Base-by-base conservation (phyloP, 768 basidiomycete genomes). In the Auriculariales sp. region DNA sequence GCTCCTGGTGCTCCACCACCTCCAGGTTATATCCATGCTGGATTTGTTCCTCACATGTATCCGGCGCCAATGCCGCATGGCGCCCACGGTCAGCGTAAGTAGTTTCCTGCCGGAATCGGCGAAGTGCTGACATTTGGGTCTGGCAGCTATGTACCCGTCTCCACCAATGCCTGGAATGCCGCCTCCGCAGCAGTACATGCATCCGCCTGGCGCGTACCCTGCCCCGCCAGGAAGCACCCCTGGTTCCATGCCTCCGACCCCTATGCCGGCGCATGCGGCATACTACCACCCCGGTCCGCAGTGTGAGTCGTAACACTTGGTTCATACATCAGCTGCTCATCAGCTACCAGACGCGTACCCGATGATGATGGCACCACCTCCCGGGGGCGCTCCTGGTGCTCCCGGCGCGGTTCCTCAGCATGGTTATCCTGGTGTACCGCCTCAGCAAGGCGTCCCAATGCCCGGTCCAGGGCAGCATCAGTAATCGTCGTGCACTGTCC, bases 231-330 rank as follows among this genome's bases (percentile, higher is more conserved):
- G 83, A 42, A 84, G 75, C 32, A 85, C 81, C 15, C 77, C 87
- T 53, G 87, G 83, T 24, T 88, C 87, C 14, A 87, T 90, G 83
- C 88, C 88, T n/a, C 85, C 88, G 7, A 89, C 87, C 7, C 88
- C 89, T 2, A 86, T 90, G 54, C 88, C 85, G 12, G 72, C 82
- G 34, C 87, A 89, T 60, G 82, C 89, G 63, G 89, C 88, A 42
- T 53, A 52, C 64, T 90, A 90, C 61, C 84, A 88, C 59, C 88
- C 88, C 60, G 89, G 86, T 61, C 88, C 88, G 51, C 88, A 91
- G 68, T 66, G 88, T 91, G 72, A 42, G 74, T 61, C 50, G 49
- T 45, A 57, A 46, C 47, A 55, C 49, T 63, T 55, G 48, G 5
- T 4, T 22, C 36, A 39, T 7, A 17, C 17, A 56, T 58, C 68